Evolutionary conservation across 106 monocot genomes (phyloP).

Genomic region (Hemerocallis citrina): DNA sequence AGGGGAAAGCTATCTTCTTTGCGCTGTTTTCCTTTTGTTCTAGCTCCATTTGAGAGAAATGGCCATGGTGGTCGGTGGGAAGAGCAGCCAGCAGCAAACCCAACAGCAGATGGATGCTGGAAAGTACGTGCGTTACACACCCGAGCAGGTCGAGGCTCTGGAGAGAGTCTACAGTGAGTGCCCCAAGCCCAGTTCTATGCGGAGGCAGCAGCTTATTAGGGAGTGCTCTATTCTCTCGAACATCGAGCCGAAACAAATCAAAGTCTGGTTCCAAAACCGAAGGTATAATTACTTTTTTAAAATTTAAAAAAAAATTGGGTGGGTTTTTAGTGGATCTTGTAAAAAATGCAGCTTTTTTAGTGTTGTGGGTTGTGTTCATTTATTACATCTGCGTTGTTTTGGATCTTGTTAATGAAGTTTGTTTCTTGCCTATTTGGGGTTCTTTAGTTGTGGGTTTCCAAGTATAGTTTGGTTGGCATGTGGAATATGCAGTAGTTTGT

Average conservation of each 20-base stretch:
- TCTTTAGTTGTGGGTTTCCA: no score
- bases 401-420: neutral
- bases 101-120: slow-evolving; percentile 45
- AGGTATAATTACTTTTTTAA: slow-evolving; percentile 33
- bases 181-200: slow-evolving; percentile 81
- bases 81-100: slow-evolving; percentile 8
- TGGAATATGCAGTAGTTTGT: no score
- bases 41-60: no score
- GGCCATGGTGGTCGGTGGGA: slow-evolving; percentile 38
- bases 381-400: neutral
- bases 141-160: slow-evolving; percentile 94
- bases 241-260: slow-evolving; percentile 96
- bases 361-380: neutral
- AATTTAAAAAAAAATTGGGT: no score
- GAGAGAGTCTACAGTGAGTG: slow-evolving; percentile 92
- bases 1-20: neutral
- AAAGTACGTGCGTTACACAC: slow-evolving; percentile 95
- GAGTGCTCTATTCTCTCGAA: slow-evolving; percentile 82
- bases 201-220: slow-evolving; percentile 81
- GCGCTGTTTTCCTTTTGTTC: slow-evolving; percentile 6
- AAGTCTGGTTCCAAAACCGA: slow-evolving; percentile 96
- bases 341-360: neutral
- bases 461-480: no score
- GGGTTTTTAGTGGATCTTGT: no score
- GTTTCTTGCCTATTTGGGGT: no score